phyloP scores from a whole-genome alignment of 345 rosid species.

The Rhodamnia rubescens region DNA sequence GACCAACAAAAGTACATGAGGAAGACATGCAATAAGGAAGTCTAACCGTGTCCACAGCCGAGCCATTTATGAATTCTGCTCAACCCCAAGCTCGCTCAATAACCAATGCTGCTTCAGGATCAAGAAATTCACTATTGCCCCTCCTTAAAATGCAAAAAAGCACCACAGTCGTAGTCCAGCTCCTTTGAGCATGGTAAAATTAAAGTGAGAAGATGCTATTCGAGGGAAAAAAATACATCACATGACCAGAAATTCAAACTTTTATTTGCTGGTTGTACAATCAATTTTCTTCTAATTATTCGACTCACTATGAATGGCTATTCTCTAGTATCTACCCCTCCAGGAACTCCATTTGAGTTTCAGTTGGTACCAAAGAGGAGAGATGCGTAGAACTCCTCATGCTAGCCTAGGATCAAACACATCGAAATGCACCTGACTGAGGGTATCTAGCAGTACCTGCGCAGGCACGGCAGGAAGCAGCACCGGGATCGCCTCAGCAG shows the following conservation, averaged over 20 bases:
- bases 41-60: not conserved
- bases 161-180: not conserved
- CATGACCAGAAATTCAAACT: not conserved
- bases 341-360: slow-evolving; percentile 79
- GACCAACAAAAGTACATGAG: not conserved
- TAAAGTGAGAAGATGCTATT: not conserved
- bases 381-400: slow-evolving; percentile 61
- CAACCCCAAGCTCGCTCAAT: not conserved
- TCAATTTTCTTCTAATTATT: not conserved
- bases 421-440: slow-evolving; percentile 57
- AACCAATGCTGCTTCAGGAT: not conserved
- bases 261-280: not conserved
- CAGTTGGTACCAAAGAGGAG: slow-evolving; percentile 72
- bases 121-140: not conserved
- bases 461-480: slow-evolving; percentile 74
- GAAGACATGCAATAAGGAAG: not conserved
- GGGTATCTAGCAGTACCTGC: slow-evolving; percentile 58
- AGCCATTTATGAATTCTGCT: not conserved
- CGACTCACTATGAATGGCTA: not conserved
- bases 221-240: not conserved
- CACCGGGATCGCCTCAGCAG: slow-evolving; percentile 58
- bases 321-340: slow-evolving; percentile 42
- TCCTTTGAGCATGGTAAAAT: not conserved
- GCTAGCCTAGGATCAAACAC: slow-evolving; percentile 73
- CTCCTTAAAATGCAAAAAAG: not conserved